Conservation (phyloP, 768 basidiomycete genomes). For the Mycena crocata region DNA sequence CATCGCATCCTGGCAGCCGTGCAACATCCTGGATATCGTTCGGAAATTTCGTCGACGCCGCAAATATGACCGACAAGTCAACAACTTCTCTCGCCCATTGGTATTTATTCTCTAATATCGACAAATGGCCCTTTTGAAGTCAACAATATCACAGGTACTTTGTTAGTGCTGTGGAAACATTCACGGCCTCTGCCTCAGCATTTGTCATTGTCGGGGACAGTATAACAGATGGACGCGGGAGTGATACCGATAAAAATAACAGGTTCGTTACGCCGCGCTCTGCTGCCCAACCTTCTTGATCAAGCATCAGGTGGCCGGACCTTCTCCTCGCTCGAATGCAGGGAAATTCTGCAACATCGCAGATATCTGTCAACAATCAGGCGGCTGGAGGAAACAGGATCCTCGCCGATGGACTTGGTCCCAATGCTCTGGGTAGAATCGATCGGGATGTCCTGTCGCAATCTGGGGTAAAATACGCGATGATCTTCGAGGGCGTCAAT, state of each 20-base stretch:
- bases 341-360: constrained; percentile 43
- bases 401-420: constrained; percentile 61
- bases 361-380: constrained; percentile 60
- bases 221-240: constrained; percentile 64
- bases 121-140: too few relatives aligned
- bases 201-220: constrained; percentile 63
- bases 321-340: constrained; percentile 57
- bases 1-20: constrained; percentile 61
- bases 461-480: constrained; percentile 56
- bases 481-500: constrained; percentile 68
- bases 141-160: constrained; percentile 53
- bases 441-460: constrained; percentile 64
- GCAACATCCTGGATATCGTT: constrained; percentile 57
- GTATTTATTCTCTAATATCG: constrained; percentile 42
- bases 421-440: constrained; percentile 59
- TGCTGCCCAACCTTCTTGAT: neutral
- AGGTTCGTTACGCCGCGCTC: constrained; percentile 42
- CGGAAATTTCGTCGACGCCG: constrained; percentile 49
- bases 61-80: constrained; percentile 48
- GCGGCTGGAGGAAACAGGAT: constrained; percentile 66
- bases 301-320: constrained; percentile 60
- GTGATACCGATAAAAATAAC: constrained; percentile 57
- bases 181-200: constrained; percentile 44
- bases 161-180: constrained; percentile 56
- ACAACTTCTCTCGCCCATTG: constrained; percentile 50